A percentile compares a stretch with the other conserved stretches of the same genome.
Evolutionary conservation across 176 grass and related monocot species (phyloP).

Genomic region (Musa acuminata): DNA sequence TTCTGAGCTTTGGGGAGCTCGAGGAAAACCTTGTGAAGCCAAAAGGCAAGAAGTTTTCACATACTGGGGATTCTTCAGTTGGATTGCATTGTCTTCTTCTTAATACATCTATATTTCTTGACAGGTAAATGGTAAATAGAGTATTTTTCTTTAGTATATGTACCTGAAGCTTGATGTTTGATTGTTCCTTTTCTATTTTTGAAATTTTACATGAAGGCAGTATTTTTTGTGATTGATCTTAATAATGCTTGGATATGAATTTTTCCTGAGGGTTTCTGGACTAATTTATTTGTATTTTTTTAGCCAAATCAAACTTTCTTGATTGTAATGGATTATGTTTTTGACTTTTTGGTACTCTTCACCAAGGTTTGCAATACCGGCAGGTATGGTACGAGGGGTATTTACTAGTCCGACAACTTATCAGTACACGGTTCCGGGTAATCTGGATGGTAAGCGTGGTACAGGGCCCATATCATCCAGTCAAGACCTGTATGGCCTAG

Average conservation of each 20-base stretch:
- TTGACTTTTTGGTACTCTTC: too few relatives aligned
- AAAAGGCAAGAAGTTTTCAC: conserved; percentile 22
- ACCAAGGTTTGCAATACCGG: too few relatives aligned
- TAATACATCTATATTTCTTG: conserved; percentile 81
- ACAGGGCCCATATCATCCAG: too few relatives aligned
- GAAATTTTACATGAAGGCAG: background rate
- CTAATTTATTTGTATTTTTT: background rate
- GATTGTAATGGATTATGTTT: too few relatives aligned
- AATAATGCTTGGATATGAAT: background rate
- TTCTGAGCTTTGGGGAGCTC: conserved; percentile 63
- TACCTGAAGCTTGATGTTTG: background rate
- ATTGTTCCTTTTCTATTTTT: background rate
- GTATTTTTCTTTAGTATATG: conserved; percentile 6
- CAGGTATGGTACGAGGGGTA: too few relatives aligned
- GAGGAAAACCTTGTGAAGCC: conserved; percentile 15
- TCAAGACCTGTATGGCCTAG: too few relatives aligned
- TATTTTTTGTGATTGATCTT: background rate
- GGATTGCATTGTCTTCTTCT: conserved; percentile 76
- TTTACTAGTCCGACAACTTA: too few relatives aligned
- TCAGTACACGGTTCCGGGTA: too few relatives aligned
- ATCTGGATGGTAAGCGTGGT: too few relatives aligned
- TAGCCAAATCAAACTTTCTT: too few relatives aligned
- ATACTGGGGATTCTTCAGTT: conserved; percentile 25
- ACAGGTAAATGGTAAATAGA: conserved; percentile 36
- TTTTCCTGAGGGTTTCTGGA: background rate